Base-by-base conservation (phyloP, 768 basidiomycete genomes). In the Phaffia tasmanica region DNA sequence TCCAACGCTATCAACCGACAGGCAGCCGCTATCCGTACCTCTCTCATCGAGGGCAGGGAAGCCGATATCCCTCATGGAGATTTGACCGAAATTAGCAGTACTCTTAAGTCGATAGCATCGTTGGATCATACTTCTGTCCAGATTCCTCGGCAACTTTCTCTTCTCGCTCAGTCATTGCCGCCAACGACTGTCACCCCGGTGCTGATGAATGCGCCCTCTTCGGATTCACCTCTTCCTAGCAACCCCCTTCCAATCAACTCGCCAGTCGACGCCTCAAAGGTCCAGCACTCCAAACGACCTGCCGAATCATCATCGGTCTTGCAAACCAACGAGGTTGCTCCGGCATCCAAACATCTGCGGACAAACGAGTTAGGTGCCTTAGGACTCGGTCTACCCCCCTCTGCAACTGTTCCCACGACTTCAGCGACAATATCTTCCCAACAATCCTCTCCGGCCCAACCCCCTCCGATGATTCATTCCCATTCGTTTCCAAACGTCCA, bases 401-500 rank as follows among this genome's bases (percentile, higher is more conserved):
- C 61, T 54, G 6, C 61, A 30, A 19, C 62, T 19, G 60, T 48
- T 18, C 14, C 25, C n/a, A 5, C 61, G 48, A 49, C 61, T 23
- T 21, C 61, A 9, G 46, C 61, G 25, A 15, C 47, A 50, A n/a
- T 27, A 4, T 29, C 23, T 50, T 48, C 53, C n/a, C 62, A 57
- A 42, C 35, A 42, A 42, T 42, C 35, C 35, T 42, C 35, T 42
- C 35, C 35, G 35, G 35, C 35, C 35, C 58, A 61, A 29, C 71
- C 75, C 29, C 75, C 75, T 3, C 72, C 74, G 29, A 63, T 77
- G 27, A 65, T 75, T 4, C 75, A 76, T 67, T 74, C 75, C 3
- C 76, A 77, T 61, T 76, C 76, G 9, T 77, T 73, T 68, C 76
- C 76, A 3, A 74, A 74, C 30, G 74, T 72, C 9, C 73, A 74